phyloP scores from a whole-genome alignment of 176 grass and related monocot genomes.

The Poa annua region DNA sequence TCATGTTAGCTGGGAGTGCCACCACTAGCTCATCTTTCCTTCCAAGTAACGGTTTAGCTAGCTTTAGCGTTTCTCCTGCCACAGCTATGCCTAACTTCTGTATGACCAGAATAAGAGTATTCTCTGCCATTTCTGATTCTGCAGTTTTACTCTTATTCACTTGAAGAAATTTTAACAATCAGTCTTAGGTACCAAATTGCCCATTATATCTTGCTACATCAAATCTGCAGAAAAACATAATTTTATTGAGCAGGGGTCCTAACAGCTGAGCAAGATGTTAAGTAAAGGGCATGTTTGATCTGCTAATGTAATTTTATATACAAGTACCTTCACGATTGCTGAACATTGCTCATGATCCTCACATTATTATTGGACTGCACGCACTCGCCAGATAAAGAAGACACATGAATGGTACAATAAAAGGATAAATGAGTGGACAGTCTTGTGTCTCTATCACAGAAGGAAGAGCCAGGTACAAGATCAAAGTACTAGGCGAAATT shows the following conservation, averaged over 20 bases:
- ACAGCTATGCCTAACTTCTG: conserved; percentile 40
- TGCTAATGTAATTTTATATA: neutral
- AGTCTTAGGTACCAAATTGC: neutral
- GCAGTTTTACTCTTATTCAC: neutral
- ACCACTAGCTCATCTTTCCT: conserved; percentile 9
- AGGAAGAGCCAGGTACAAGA: neutral
- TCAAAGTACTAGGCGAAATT: neutral
- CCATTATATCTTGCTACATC: neutral
- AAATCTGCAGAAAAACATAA: neutral
- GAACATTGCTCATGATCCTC: conserved; percentile 10
- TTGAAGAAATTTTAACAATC: neutral
- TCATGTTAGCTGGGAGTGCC: conserved; percentile 37
- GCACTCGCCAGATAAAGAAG: neutral
- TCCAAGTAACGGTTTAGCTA: conserved; percentile 23
- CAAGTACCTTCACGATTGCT: neutral
- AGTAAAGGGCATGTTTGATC: neutral
- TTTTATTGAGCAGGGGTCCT: neutral
- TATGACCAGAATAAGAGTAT: conserved; percentile 34
- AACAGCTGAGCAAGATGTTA: neutral
- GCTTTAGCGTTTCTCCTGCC: conserved; percentile 4
- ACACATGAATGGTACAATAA: neutral
- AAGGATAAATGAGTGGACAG: conserved; percentile 4
- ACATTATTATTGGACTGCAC: neutral
- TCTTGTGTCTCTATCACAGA: neutral
- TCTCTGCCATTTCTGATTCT: conserved; percentile 39